These are phyloP conservation scores for Cadophora sp. DNA, from an alignment of 2,329 filamentous ascomycete genomes.

Conservation along the genomic window DNA sequence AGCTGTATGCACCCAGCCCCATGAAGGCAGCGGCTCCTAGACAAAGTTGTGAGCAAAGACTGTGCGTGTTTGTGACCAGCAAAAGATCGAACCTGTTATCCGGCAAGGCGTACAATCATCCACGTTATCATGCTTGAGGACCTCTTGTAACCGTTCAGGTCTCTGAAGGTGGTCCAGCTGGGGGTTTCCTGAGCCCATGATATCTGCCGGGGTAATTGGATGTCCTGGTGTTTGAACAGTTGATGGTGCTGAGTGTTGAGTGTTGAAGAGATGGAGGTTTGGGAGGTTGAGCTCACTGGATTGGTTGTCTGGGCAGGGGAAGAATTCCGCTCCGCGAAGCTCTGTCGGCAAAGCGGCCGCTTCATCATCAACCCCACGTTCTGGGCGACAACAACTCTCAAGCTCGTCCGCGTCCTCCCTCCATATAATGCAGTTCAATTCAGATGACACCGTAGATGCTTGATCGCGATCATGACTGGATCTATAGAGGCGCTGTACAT, in stretches of 20 bases:
- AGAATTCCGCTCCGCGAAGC: no score
- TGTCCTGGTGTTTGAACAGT: neutral
- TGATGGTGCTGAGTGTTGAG: neutral
- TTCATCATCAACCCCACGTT: conserved; percentile 11
- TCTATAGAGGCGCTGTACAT: conserved; percentile 96
- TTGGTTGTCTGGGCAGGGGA: neutral
- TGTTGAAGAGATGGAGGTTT: neutral
- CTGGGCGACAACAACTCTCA: neutral
- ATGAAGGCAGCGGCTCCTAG: conserved; percentile 77
- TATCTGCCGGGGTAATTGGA: neutral
- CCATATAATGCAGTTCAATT: conserved; percentile 12
- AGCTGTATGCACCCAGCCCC: conserved; percentile 79
- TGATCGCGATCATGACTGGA: conserved; percentile 70
- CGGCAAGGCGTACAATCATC: conserved; percentile 51
- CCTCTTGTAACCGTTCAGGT: conserved; percentile 39
- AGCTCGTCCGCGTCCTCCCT: neutral
- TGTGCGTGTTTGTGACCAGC: neutral
- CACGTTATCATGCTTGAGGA: conserved; percentile 38
- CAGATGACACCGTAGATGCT: conserved; percentile 33
- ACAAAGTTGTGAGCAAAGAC: conserved; percentile 12
- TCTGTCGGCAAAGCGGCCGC: conserved; percentile 30
- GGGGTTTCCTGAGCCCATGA: conserved; percentile 25
- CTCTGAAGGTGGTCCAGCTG: conserved; percentile 34
- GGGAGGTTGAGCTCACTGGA: neutral
- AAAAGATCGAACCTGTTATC: conserved; percentile 39